Evolutionary conservation across 768 basidiomycete species (phyloP).

Genomic region (Leccinum ochraceum): DNA sequence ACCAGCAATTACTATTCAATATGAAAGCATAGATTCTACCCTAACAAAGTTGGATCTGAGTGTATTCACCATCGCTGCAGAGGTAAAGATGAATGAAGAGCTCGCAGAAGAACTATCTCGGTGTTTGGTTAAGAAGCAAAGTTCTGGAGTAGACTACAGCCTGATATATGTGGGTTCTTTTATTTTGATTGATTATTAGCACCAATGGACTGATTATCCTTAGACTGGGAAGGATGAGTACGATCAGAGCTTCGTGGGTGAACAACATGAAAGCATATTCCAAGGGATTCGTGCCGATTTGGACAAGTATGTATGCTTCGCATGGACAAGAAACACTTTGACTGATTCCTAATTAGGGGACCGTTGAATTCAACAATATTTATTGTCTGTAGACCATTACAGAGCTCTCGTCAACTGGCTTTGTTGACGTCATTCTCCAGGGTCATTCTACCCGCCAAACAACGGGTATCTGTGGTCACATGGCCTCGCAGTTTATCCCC

Average conservation of each 20-base stretch:
- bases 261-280: neutral
- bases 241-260: neutral
- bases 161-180: slow-evolving; percentile 11
- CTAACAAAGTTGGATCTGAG: too few relatives aligned
- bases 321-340: neutral
- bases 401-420: neutral
- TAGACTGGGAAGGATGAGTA: slow-evolving; percentile 11
- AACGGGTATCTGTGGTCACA: neutral
- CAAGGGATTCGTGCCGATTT: slow-evolving; percentile 14
- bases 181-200: neutral
- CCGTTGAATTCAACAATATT: slow-evolving; percentile 71
- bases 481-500: neutral
- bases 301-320: slow-evolving; percentile 9
- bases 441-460: neutral
- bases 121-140: slow-evolving; percentile 3
- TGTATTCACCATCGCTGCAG: slow-evolving; percentile 25
- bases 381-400: slow-evolving; percentile 53
- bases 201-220: neutral
- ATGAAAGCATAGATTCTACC: too few relatives aligned
- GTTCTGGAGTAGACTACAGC: slow-evolving; percentile 1
- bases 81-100: neutral
- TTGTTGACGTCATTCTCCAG: neutral
- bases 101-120: neutral
- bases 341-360: slow-evolving; percentile 37
- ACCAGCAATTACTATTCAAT: too few relatives aligned